phyloP scores from a whole-genome alignment of 768 basidiomycete genomes.

The Mycena amicta region DNA sequence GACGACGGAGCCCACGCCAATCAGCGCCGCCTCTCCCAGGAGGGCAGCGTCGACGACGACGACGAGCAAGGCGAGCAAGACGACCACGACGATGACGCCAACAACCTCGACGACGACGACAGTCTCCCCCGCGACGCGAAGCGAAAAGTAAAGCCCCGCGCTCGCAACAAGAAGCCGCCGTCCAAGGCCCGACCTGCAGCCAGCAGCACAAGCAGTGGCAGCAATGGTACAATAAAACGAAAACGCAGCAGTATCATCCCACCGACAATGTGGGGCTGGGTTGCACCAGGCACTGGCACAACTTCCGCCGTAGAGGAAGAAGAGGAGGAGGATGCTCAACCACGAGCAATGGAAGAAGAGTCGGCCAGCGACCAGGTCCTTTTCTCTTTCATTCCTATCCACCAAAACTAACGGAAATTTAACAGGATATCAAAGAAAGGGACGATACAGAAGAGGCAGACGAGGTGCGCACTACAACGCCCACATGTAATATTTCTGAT shows the following conservation, averaged over 20 bases:
- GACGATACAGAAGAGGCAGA: conserved; percentile 25
- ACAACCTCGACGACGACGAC: conserved; percentile 31
- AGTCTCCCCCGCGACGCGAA: conserved; percentile 27
- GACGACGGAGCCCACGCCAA: neutral
- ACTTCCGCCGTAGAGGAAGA: conserved; percentile 51
- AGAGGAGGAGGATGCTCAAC: conserved; percentile 52
- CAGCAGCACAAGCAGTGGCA: conserved; percentile 18
- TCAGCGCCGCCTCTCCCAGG: too few species aligned
- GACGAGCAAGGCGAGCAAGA: conserved; percentile 24
- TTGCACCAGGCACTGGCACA: conserved; percentile 53
- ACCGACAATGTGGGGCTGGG: conserved; percentile 88
- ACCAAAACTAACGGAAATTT: neutral
- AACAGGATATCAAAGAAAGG: conserved; percentile 23
- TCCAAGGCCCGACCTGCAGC: conserved; percentile 19
- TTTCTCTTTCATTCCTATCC: neutral
- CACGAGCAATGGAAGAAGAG: conserved; percentile 65
- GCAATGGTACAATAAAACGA: conserved; percentile 35
- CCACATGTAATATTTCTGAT: neutral
- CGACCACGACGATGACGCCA: conserved; percentile 19
- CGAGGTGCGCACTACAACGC: conserved; percentile 11
- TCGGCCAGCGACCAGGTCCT: conserved; percentile 49
- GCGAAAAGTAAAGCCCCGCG: conserved; percentile 29
- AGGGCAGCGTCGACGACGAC: conserved; percentile 35
- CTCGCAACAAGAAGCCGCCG: conserved; percentile 16
- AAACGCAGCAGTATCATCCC: conserved; percentile 74